Base-by-base conservation (phyloP, 768 basidiomycete species). In the Phlebiopsis gigantea region DNA sequence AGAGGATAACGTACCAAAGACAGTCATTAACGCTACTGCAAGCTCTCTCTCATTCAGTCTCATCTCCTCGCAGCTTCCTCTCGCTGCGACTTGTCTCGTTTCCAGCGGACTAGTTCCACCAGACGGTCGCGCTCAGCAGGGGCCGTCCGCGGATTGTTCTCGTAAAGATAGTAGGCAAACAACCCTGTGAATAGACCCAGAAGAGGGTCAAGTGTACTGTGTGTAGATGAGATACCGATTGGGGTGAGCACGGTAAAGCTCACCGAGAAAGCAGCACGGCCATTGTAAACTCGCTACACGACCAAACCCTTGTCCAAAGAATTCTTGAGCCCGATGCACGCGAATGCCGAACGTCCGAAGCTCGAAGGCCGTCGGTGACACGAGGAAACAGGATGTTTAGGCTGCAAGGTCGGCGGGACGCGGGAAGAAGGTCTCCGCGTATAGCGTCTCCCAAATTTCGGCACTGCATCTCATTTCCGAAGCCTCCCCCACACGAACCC, bases 101-200 rank as follows among this genome's bases (percentile, higher is more conserved):
- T 93, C 89, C 90, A 90, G 34, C 66, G 71, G 24, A 85, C 46
- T 19, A 93, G 79, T 26, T 76, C 69, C 4, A 65, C 44, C 30
- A 93, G 69, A 46, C 77, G 77, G 57, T 87, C 74, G 5, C 84
- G 81, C 24, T 75, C 71, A 0, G 79, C 73, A 15, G 83, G 75
- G 8, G 79, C 83, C 4, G 84, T 88, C 39, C 90, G 82, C 5
- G 90, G 91, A 69, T 93, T 82, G 26, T 76, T 85, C 67, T 93
- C 90, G 68, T 88, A 81, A 34, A 93, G 80, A 67, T 89, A 84
- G 68, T 84, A 93, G 5, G 91, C 91, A 43, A 91, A 70, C 41
- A 81, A 68, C 12, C 91, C 91, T 1, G 90, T 91, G 65, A 90
- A 85, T 52, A 91, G 71, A 6, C 90, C 91, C 41, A 93, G 71